Percentiles rank a stretch among this genome's conserved stretches.
Conservation (phyloP, 2,329 filamentous ascomycete species). For the Ophidiomyces ophidiicola region DNA sequence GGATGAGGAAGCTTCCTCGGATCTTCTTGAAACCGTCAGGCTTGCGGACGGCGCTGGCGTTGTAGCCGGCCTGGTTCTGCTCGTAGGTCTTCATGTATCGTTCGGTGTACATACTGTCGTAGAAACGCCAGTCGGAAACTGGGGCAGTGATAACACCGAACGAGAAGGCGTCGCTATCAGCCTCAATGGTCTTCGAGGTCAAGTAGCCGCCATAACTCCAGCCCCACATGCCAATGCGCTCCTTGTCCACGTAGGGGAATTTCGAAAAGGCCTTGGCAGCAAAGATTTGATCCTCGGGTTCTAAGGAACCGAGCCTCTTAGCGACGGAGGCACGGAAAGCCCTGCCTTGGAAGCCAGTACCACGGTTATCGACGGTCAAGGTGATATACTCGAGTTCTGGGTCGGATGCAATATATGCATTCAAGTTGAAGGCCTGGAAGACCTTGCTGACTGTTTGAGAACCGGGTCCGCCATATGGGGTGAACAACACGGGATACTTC, state of each 20-base stretch:
- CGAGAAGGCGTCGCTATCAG: constrained; percentile 48
- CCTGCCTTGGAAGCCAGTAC: constrained; percentile 53
- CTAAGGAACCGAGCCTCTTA: constrained; percentile 49
- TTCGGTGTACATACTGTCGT: constrained; percentile 60
- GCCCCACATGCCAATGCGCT: constrained; percentile 54
- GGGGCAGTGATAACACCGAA: constrained; percentile 54
- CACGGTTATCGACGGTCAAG: constrained; percentile 57
- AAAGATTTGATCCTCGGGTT: constrained; percentile 56
- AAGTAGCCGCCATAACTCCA: constrained; percentile 60
- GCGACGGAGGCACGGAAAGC: constrained; percentile 49
- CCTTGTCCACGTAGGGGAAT: constrained; percentile 43
- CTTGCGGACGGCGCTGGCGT: constrained; percentile 47
- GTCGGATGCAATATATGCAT: constrained; percentile 53
- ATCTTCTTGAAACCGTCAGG: constrained; percentile 51
- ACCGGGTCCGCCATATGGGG: constrained; percentile 55
- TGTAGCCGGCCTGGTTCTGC: constrained; percentile 49
- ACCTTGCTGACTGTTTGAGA: constrained; percentile 49
- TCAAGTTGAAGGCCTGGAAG: constrained; percentile 46
- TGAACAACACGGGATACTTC: constrained; percentile 56
- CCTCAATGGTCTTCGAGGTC: constrained; percentile 53
- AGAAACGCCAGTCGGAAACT: constrained; percentile 58
- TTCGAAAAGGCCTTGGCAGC: constrained; percentile 46
- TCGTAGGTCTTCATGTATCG: constrained; percentile 56
- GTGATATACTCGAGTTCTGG: constrained; percentile 55
- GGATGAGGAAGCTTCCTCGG: constrained; percentile 47